Base-by-base conservation (phyloP, 2,329 filamentous ascomycete genomes). In the Ustulina deusta region DNA sequence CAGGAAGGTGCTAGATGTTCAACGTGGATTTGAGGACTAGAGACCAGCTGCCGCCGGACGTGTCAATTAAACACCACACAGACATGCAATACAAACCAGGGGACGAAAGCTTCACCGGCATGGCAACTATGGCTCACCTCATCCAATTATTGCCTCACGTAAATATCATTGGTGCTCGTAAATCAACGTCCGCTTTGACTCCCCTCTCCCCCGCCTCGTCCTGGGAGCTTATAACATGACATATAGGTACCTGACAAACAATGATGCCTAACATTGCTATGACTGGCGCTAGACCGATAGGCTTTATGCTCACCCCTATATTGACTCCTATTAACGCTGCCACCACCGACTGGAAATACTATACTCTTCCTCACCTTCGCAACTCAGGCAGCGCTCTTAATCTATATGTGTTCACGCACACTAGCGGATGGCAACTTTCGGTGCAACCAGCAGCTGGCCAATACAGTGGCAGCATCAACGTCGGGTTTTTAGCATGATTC, bases 181-280 rank as follows among this genome's bases (percentile, higher is more conserved):
- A 9, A 40, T 38, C 52, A 55, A 40, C 20, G 49, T 22, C 36
- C 52, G 34, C 52, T 40, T 55, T 38, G 52, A 40, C 32, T 25
- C 6, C 11, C 32, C 3, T n/a, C 20, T 27, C 36, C 51, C 51
- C 51, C 51, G 15, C 32, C 34, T 38, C 51, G 51, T 36, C n/a
- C n/a, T n/a, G n/a, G n/a, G n/a, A n/a, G 20, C 34, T 5, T 32
- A 54, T 51, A 51, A 32, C 20, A 46, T 49, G 20, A 25, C 20
- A 54, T 36, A 54, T 34, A n/a, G n/a, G n/a, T n/a, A 20, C 49
- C 49, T 29, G n/a, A 40, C 34, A 22, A 27, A 25, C 52, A 38
- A 38, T 25, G 34, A 25, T n/a, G 36, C 36, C 20, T 15, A 38
- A 40, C 11, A 55, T n/a, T 40, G 34, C 17, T 36, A 20, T 55